These are phyloP conservation scores for Knoxia roxburghii DNA, from an alignment of 257 asterid genomes.

Conservation along the genomic window DNA sequence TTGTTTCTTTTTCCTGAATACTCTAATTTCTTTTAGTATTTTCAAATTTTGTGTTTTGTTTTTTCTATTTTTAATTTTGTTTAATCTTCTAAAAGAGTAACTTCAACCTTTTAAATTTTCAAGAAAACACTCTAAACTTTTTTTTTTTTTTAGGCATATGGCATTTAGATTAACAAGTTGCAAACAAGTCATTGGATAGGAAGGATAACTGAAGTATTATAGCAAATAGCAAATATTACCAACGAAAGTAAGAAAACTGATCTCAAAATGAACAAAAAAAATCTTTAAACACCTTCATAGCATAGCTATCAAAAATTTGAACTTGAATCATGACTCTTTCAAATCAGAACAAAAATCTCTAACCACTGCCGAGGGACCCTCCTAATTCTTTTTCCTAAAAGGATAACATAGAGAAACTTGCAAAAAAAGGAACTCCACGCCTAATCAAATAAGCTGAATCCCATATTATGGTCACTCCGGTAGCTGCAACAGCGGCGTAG, in stretches of 20 bases:
- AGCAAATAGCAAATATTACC: too few species aligned
- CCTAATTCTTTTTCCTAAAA: not conserved
- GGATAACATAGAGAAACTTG: not conserved
- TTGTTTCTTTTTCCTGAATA: too few species aligned
- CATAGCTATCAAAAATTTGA: not conserved
- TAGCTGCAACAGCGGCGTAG: slow-evolving; percentile 55
- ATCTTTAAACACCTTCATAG: not conserved
- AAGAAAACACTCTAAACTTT: too few species aligned
- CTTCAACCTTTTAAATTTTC: too few species aligned
- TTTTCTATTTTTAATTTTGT: too few species aligned
- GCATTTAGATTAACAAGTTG: too few species aligned
- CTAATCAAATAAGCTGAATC: slow-evolving; percentile 9
- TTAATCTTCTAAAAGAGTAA: too few species aligned
- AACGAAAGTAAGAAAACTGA: not conserved
- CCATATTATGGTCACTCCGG: slow-evolving; percentile 15
- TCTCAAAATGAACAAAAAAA: not conserved
- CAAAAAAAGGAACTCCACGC: not conserved
- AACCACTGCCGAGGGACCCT: not conserved
- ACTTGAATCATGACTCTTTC: not conserved
- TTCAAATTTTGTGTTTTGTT: too few species aligned
- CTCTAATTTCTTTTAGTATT: too few species aligned
- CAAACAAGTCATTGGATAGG: too few species aligned
- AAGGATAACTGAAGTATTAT: too few species aligned
- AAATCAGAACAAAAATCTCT: not conserved
- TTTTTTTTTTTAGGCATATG: too few species aligned